Evolutionary conservation across 345 rosid species (phyloP), one percentile per base, ranked within the genome.

Genomic region (Eucalyptus curtisii): DNA sequence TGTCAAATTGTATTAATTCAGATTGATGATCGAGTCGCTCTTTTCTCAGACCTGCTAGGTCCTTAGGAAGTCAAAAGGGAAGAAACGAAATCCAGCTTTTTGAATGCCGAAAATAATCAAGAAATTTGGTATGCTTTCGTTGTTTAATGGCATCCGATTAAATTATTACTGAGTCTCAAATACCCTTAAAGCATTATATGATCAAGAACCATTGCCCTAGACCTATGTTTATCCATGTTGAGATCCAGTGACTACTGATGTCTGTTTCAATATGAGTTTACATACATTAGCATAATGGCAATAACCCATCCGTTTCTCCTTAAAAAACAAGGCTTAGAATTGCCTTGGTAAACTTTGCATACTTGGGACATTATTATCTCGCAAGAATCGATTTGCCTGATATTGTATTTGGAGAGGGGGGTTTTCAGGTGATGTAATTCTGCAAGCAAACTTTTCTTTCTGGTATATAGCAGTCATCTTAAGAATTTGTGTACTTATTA

Each of bases 151-250:
- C 15, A 0, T 20, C 9, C 2, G 3, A 76, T 76, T 40, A 76
- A 7, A 76, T 40, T 40, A 9, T 76, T 40, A 1, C 5, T 0
- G 0, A 4, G 0, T 40, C 82, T 40, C 0, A 0, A 33, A 9
- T 71, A 71, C 81, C 44, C 0, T 0, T 71, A 10, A 19, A 71
- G 30, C 4, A 0, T 76, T 40, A 11, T 7, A 40, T 6, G 47
- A 76, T 40, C 84, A 76, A 76, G 84, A 76, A 42, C 84, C 0
- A 0, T 76, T 40, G 47, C 1, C 0, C 16, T 20, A 76, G 47
- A 2, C 0, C 0, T 76, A 40, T 40, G 30, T 20, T 76, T 0
- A 76, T 40, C 84, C 84, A 40, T 20, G 27, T 40, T 76, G 84
- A 76, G 84, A 0, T 76, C 47, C 15, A 12, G 84, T 20, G 84